Evolutionary conservation across 208 protist species (phyloP).

Genomic region (Phytomonas francai): DNA sequence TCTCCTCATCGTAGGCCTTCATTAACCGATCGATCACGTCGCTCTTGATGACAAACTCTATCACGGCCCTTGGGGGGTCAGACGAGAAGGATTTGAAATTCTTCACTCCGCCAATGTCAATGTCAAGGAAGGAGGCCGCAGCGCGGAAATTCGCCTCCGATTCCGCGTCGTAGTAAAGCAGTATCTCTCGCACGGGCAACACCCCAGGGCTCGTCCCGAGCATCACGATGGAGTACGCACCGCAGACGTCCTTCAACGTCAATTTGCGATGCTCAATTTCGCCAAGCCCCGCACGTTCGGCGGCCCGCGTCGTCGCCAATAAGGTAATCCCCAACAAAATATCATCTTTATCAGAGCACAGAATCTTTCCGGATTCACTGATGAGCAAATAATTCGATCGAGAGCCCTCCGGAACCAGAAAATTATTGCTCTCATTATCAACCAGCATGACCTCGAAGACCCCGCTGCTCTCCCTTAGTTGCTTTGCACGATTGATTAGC

Average conservation of each 20-base stretch:
- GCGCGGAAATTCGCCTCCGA: conserved; percentile 9
- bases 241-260: conserved; percentile 41
- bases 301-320: conserved; percentile 23
- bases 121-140: neutral
- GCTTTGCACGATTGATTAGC: conserved; percentile 43
- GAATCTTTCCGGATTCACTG: conserved; percentile 24
- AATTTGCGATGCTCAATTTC: conserved; percentile 40
- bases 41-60: conserved; percentile 16
- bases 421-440: conserved; percentile 29
- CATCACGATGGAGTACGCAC: conserved; percentile 42
- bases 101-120: neutral
- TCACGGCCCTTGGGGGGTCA: conserved; percentile 6
- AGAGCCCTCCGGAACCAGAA: conserved; percentile 71
- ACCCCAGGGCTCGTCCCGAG: conserved; percentile 70
- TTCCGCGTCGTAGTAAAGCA: conserved; percentile 43
- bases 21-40: conserved; percentile 12
- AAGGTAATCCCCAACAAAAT: conserved; percentile 79
- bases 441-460: conserved; percentile 70
- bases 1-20: conserved; percentile 21
- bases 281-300: conserved; percentile 20
- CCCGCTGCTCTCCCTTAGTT: conserved; percentile 16
- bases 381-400: conserved; percentile 77
- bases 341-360: conserved; percentile 55
- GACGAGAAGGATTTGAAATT: conserved; percentile 9
- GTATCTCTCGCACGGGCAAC: conserved; percentile 52